Evolutionary conservation across 1,284 basidiomycete species (phyloP), one percentile per base, ranked within the genome.

Genomic region (Melampsora americana): DNA sequence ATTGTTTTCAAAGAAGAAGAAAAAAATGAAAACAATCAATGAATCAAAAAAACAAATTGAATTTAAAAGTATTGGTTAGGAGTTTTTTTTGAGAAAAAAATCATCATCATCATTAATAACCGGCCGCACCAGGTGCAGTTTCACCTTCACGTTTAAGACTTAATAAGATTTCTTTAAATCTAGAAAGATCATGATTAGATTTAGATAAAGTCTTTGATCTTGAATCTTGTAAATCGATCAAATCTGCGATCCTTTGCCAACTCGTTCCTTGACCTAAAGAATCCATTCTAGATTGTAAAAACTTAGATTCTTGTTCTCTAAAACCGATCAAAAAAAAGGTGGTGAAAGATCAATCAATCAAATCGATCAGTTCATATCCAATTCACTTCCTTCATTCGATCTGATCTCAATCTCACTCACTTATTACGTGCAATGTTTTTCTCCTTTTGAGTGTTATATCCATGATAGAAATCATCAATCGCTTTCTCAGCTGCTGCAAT

Each of bases 391-490:
- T n/a, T n/a, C n/a, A n/a, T n/a, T n/a, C n/a, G n/a, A n/a, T n/a
- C n/a, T n/a, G n/a, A n/a, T n/a, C n/a, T n/a, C n/a, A n/a, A n/a
- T n/a, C n/a, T 4, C 23, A 62, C 59, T 81, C 78, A 95, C 93
- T 99, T 99, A 88, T 99, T 99, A 83, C 94, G 90, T 67, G 90
- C 86, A 80, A 99, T 98, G 81, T 89, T 91, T 82, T 89, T 89
- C 85, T 95, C 93, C 86, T 96, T 97, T 85, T 92, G 91, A 79
- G 87, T 86, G 75, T 93, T 89, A 84, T 99, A 98, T 74, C 92
- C 89, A 82, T 93, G 92, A 83, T 99, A 99, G 83, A 98, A 99
- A 81, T 91, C 88, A 84, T 99, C 96, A 79, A 99, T 97, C 39
- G 91, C 87, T 80, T 90, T 88, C 83, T 98, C 94, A 26, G 96